Evolutionary conservation across 2,329 filamentous ascomycete genomes (phyloP).

Genomic region (Cladobotryum mycophilum): DNA sequence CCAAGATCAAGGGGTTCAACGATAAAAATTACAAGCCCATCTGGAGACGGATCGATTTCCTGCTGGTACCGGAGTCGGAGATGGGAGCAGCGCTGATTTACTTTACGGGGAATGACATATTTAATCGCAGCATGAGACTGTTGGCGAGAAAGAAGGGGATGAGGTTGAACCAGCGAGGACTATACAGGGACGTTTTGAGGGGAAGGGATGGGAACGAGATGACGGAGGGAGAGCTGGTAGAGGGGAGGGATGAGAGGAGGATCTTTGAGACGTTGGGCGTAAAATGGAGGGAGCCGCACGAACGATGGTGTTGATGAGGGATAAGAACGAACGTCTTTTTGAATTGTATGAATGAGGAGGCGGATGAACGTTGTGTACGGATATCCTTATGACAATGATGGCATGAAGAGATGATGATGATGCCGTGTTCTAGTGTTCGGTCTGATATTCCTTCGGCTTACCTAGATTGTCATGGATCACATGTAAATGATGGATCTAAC

Average conservation of each 20-base stretch:
- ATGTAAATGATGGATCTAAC: background rate
- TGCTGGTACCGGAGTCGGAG: constrained; percentile 74
- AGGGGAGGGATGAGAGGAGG: constrained; percentile 66
- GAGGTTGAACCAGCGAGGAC: constrained; percentile 75
- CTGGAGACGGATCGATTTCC: constrained; percentile 80
- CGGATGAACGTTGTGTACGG: background rate
- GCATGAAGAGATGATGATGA: background rate
- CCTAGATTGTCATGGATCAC: background rate
- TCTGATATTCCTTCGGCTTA: background rate
- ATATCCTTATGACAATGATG: background rate
- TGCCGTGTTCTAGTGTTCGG: background rate
- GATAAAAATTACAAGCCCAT: constrained; percentile 30
- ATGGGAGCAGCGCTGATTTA: constrained; percentile 85
- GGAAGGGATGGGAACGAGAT: constrained; percentile 52
- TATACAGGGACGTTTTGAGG: constrained; percentile 66
- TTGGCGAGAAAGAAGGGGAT: constrained; percentile 75
- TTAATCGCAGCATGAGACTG: constrained; percentile 79
- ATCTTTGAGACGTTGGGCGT: constrained; percentile 81
- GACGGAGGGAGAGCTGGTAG: constrained; percentile 63
- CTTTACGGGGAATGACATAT: constrained; percentile 92
- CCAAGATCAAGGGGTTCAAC: constrained; percentile 32
- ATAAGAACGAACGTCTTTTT: background rate
- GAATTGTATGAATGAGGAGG: no score
- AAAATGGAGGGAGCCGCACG: constrained; percentile 72
- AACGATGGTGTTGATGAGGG: constrained; percentile 61